Evolutionary conservation across 108 stramenopile genomes (phyloP).

Genomic region (Thalassiosira profunda): DNA sequence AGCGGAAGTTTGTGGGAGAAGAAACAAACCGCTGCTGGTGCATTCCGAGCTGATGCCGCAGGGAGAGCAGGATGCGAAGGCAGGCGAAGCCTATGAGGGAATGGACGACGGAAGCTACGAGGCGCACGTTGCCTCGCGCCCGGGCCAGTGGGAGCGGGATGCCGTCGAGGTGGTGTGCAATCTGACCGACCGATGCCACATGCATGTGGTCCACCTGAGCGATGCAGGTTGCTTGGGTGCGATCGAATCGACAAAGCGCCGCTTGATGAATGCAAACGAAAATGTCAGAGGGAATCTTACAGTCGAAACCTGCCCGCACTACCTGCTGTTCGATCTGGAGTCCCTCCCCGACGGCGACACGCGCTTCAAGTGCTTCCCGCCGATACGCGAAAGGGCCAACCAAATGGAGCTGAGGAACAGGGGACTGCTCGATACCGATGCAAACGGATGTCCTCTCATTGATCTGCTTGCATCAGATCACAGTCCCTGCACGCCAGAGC

Average conservation of each 20-base stretch:
- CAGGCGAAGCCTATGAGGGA: too few species aligned
- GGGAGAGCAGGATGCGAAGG: too few species aligned
- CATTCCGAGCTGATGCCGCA: too few species aligned
- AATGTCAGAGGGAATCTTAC: conserved; percentile 15
- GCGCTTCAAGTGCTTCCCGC: conserved; percentile 51
- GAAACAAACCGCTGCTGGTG: too few species aligned
- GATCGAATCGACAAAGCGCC: conserved; percentile 29
- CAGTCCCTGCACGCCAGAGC: conserved; percentile 47
- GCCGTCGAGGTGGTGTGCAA: conserved; percentile 44
- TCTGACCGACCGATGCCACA: conserved; percentile 26
- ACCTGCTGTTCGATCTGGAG: conserved; percentile 41
- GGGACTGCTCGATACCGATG: too few species aligned
- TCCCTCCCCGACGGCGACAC: conserved; percentile 35
- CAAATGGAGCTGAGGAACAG: conserved; percentile 26
- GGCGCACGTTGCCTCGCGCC: conserved; percentile 35
- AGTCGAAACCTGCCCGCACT: conserved; percentile 56
- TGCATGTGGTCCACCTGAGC: conserved; percentile 55
- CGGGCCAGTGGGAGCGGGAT: conserved; percentile 46
- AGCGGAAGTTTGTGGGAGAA: too few species aligned
- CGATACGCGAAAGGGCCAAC: conserved; percentile 35
- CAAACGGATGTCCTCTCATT: too few species aligned
- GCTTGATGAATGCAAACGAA: neutral
- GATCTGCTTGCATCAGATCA: conserved; percentile 60
- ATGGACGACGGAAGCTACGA: conserved; percentile 7
- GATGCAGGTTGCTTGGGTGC: conserved; percentile 47